A percentile compares a stretch with the other conserved stretches of the same genome.
Conservation (phyloP, 208 protist genomes). For the Leishmania lainsoni region DNA sequence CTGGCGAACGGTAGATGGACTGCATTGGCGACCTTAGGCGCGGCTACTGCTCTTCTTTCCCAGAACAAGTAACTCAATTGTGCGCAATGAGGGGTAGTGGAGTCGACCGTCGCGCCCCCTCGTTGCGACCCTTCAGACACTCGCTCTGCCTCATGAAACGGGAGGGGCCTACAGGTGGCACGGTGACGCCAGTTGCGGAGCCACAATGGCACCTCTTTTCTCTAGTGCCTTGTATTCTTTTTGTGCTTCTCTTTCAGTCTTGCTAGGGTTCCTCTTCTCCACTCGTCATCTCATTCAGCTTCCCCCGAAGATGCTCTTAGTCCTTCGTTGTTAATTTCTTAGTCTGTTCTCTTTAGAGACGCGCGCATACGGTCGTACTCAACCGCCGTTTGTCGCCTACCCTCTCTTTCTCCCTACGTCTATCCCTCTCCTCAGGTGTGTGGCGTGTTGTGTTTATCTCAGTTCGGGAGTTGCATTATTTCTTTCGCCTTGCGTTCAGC, state of each 20-base stretch:
- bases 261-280: not conserved
- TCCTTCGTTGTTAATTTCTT: not conserved
- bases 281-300: not conserved
- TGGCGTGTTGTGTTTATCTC: not conserved
- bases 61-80: slow-evolving; percentile 69
- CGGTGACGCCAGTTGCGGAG: not conserved
- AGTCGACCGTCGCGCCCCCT: not conserved
- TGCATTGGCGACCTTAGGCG: slow-evolving; percentile 53
- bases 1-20: slow-evolving; percentile 39
- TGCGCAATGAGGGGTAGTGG: slow-evolving; percentile 21
- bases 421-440: not conserved
- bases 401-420: not conserved
- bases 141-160: not conserved
- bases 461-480: not conserved
- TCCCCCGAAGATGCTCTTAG: not conserved
- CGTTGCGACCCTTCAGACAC: not conserved
- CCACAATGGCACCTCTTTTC: not conserved
- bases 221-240: not conserved
- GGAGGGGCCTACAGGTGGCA: not conserved
- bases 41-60: slow-evolving; percentile 46
- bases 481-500: not conserved
- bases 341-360: not conserved
- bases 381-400: not conserved
- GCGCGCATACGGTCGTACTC: not conserved
- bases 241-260: not conserved